Evolutionary conservation across 352 stramenopile genomes (phyloP), one percentile per base, ranked within the genome.

Genomic region (Pythium brassicae): DNA sequence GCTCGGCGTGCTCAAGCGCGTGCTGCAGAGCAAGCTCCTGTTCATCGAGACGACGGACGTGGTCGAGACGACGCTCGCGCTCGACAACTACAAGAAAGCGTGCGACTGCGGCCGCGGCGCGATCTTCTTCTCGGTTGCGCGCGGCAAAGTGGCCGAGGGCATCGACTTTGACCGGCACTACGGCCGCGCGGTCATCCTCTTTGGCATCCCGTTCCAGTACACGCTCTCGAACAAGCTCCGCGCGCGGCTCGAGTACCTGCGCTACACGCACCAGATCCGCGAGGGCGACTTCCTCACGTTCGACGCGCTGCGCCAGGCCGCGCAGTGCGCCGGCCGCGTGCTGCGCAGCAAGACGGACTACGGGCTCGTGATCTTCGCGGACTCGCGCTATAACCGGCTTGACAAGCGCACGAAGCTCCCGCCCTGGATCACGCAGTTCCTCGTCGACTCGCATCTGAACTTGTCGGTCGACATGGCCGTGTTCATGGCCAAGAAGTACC

Each of bases 101-200:
- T 99, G 97, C 66, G 83, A 94, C 35, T 92, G 83, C 51, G 97
- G 97, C 27, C 87, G 97, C 23, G 97, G 97, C 11, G 97, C 96
- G 9, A 87, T 99, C 19, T 99, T 99, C 76, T 87, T 99, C 50
- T 99, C 96, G 2, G 94, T 99, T 47, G 97, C 97, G 25, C 82
- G 97, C 52, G 97, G 97, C 43, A 99, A 99, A 80, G 97, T 98
- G 29, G 98, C 97, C 2, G 97, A 99, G 74, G 97, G 97, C 19
- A 99, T 99, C 69, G 98, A 99, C 86, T 99, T 99, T 69, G 97
- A 99, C 69, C 84, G 97, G 20, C 97, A 99, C 57, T 99, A 99
- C 62, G 97, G 97, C 39, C 86, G 97, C 49, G 94, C 87, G 39
- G 97, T 99, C 48, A 88, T 99, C 35, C 87, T 99, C 59, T 98